Conservation (phyloP, 1,284 basidiomycete species). For the Tylopilus microsporus region DNA sequence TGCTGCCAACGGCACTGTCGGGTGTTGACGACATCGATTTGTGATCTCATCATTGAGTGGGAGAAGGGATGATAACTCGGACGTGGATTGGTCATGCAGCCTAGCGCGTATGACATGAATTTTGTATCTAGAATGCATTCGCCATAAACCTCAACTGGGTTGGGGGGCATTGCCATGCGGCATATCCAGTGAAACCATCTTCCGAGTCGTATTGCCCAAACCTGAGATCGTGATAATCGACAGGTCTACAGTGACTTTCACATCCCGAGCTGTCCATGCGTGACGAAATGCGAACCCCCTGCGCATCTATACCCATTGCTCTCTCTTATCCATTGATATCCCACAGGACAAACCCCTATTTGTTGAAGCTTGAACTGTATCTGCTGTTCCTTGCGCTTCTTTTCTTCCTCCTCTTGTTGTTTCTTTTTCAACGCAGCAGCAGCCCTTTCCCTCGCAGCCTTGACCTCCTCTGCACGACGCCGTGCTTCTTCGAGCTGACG, state of each 20-base stretch:
- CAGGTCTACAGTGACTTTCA: neutral
- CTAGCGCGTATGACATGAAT: too few species aligned
- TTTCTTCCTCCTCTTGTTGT: constrained; percentile 35
- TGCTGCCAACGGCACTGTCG: too few species aligned
- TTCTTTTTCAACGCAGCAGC: constrained; percentile 36
- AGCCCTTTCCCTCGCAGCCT: constrained; percentile 29
- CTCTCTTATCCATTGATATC: constrained; percentile 51
- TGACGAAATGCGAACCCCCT: constrained; percentile 50
- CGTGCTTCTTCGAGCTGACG: constrained; percentile 21
- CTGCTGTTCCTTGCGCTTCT: constrained; percentile 33
- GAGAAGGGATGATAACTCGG: too few species aligned
- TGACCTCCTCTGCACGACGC: constrained; percentile 26
- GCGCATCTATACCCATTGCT: constrained; percentile 49
- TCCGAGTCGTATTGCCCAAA: too few species aligned
- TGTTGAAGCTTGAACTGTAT: constrained; percentile 43
- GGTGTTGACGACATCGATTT: too few species aligned
- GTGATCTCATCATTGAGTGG: too few species aligned
- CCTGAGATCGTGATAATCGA: too few species aligned
- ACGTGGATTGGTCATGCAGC: too few species aligned
- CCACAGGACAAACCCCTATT: constrained; percentile 51
- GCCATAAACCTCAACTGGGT: too few species aligned
- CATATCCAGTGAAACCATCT: too few species aligned
- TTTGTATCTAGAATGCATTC: too few species aligned
- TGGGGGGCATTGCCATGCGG: too few species aligned
- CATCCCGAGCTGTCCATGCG: constrained; percentile 22